Percentiles rank a stretch among this genome's conserved stretches.
Evolutionary conservation across 352 stramenopile genomes (phyloP).

Genomic region (Pythium oligandrum): DNA sequence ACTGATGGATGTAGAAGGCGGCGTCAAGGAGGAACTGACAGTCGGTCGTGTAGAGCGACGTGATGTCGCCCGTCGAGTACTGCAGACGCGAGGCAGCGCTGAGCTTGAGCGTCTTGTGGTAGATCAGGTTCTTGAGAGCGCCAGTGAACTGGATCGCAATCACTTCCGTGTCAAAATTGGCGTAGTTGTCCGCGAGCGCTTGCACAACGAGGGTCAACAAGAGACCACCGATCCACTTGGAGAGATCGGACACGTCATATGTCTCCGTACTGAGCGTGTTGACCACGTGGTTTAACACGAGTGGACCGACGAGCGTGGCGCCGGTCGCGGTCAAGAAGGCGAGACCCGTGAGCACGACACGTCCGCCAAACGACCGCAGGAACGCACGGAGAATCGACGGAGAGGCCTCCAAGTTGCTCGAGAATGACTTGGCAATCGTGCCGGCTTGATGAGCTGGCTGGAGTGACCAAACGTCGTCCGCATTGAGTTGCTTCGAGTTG

Average conservation of each 20-base stretch:
- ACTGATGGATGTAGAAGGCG: slow-evolving; percentile 41
- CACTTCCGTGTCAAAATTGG: slow-evolving; percentile 31
- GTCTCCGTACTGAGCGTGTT: slow-evolving; percentile 18
- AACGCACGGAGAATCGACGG: slow-evolving; percentile 29
- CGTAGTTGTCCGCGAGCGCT: slow-evolving; percentile 34
- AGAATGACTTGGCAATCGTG: too few relatives aligned
- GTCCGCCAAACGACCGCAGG: slow-evolving; percentile 22
- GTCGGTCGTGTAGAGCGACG: slow-evolving; percentile 48
- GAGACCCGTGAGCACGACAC: slow-evolving; percentile 26
- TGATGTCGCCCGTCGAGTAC: slow-evolving; percentile 39
- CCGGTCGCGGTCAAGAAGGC: slow-evolving; percentile 36
- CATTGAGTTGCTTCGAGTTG: too few relatives aligned
- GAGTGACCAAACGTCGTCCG: too few relatives aligned
- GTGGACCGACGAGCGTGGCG: slow-evolving; percentile 30
- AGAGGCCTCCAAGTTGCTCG: too few relatives aligned
- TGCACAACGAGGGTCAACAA: slow-evolving; percentile 42
- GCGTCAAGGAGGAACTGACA: slow-evolving; percentile 27
- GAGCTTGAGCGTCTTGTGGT: slow-evolving; percentile 34
- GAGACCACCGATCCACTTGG: slow-evolving; percentile 27
- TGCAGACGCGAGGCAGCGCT: slow-evolving; percentile 27
- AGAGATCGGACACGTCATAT: slow-evolving; percentile 14
- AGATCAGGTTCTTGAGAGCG: slow-evolving; percentile 44
- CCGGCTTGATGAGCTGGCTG: too few relatives aligned
- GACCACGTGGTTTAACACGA: slow-evolving; percentile 33
- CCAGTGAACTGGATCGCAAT: slow-evolving; percentile 45